phyloP scores from a whole-genome alignment of 805 yeast genomes.

The Blastobotrys attinorum region DNA sequence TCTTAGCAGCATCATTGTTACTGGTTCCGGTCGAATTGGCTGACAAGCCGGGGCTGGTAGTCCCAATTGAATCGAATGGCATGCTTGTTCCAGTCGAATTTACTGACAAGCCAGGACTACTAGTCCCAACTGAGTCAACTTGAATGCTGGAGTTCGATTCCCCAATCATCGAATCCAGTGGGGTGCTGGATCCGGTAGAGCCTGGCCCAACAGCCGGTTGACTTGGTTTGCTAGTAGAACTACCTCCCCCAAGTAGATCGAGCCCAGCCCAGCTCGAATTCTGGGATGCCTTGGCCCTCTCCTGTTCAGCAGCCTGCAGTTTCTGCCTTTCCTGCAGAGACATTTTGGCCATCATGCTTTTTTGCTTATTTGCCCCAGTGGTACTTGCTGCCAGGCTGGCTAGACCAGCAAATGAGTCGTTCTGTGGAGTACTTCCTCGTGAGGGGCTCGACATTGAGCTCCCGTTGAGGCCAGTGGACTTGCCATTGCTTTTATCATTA shows the following conservation, averaged over 20 bases:
- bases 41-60: constrained; percentile 4
- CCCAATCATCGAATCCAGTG: background rate
- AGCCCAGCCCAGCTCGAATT: constrained; percentile 21
- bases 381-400: constrained; percentile 8
- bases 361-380: constrained; percentile 15
- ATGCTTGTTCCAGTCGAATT: background rate
- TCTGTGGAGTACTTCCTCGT: background rate
- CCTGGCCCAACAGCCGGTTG: too few relatives aligned
- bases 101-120: constrained; percentile 3
- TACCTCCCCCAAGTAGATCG: constrained; percentile 21
- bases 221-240: constrained; percentile 1
- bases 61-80: background rate
- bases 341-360: constrained; percentile 20
- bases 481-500: background rate
- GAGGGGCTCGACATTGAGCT: background rate
- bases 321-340: constrained; percentile 27
- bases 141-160: background rate
- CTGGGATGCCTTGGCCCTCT: constrained; percentile 2
- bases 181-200: background rate
- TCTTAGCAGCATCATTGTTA: background rate
- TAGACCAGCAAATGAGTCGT: constrained; percentile 26
- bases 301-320: constrained; percentile 6
- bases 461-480: background rate
- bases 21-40: background rate
- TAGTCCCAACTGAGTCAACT: background rate